A percentile compares a stretch with the other conserved stretches of the same genome.
These are phyloP conservation scores for Fusarium multiceps DNA, from an alignment of 2,329 filamentous ascomycete genomes.

Conservation along the genomic window DNA sequence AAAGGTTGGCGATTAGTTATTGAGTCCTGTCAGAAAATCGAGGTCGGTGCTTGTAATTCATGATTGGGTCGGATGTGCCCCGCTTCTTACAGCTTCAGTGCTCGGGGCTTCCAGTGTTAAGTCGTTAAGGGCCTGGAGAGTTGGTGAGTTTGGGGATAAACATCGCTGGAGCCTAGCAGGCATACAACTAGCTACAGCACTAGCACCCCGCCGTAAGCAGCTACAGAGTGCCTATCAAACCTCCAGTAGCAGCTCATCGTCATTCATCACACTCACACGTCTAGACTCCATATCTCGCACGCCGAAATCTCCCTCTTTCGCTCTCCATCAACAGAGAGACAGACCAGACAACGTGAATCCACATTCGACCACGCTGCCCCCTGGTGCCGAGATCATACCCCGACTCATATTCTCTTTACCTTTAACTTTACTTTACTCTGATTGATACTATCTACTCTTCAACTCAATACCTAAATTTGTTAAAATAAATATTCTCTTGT, in stretches of 20 bases:
- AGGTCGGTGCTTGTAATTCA: neutral
- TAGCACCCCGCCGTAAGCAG: slow-evolving; percentile 8
- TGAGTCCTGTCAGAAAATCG: neutral
- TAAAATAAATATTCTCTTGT: slow-evolving; percentile 14
- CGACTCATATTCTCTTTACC: slow-evolving; percentile 19
- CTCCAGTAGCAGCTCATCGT: neutral
- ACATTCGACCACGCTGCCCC: slow-evolving; percentile 31
- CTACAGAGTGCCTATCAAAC: slow-evolving; percentile 1
- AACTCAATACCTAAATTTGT: slow-evolving; percentile 9
- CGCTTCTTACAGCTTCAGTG: slow-evolving; percentile 23
- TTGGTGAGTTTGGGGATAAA: slow-evolving; percentile 2
- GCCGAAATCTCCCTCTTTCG: slow-evolving; percentile 31
- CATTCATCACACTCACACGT: slow-evolving; percentile 9
- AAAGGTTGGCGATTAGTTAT: neutral
- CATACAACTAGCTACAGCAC: slow-evolving; percentile 3
- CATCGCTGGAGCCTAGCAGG: slow-evolving; percentile 19
- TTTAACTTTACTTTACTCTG: slow-evolving; percentile 1
- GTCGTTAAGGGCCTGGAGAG: neutral
- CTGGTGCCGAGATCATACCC: slow-evolving; percentile 38
- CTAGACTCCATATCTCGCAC: slow-evolving; percentile 15
- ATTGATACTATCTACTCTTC: slow-evolving; percentile 10
- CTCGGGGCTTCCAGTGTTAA: slow-evolving; percentile 10
- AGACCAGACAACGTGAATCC: slow-evolving; percentile 26
- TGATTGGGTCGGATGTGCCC: neutral
- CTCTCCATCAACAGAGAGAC: slow-evolving; percentile 19